Evolutionary conservation across 1,284 basidiomycete species (phyloP), one percentile per base, ranked within the genome.

Genomic region (Cutaneotrichosporon mucoides): DNA sequence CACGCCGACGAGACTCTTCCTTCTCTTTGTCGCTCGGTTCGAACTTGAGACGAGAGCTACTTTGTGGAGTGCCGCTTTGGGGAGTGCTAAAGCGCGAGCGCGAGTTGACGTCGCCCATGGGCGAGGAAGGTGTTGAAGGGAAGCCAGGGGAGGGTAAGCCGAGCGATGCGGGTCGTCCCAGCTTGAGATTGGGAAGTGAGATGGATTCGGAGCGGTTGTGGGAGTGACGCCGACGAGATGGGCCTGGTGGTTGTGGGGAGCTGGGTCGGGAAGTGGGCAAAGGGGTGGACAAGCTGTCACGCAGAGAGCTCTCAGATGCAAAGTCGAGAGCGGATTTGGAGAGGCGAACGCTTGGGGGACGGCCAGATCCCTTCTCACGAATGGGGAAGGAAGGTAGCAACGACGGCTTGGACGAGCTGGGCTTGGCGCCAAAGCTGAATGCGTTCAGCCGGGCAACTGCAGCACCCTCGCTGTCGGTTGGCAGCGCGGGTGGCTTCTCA

Each of bases 181-280:
- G 64, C 50, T 73, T 74, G 50, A 74, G 68, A 53, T 75, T 75
- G 3, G 75, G 70, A 1, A 76, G 58, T 1, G 75, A 77, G 49
- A 77, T 77, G 40, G 75, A 77, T 41, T 67, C 71, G 11, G 75
- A 77, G 24, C 75, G 71, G 37, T 71, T 76, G 59, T 77, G 75
- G 2, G 73, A 76, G 57, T 76, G 75, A 3, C 71, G 69, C 53
- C 66, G 70, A 2, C 53, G 50, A 15, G 55, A 46, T 13, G 49
- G 49, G n/a, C 60, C 33, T 11, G n/a, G 33, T 24, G 46, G 53
- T 33, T 24, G 24, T 24, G 24, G 24, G 24, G 24, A 24, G 24
- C 24, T 24, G 24, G 24, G 24, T 24, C 24, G 24, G 1, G 57
- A 59, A 2, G 51, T 55, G 65, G 73, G 8, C 64, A 70, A 40